Percentiles rank a stretch among this genome's conserved stretches.
Evolutionary conservation across 2,329 filamentous ascomycete species (phyloP).

Genomic region (Pseudonectria foliicola): DNA sequence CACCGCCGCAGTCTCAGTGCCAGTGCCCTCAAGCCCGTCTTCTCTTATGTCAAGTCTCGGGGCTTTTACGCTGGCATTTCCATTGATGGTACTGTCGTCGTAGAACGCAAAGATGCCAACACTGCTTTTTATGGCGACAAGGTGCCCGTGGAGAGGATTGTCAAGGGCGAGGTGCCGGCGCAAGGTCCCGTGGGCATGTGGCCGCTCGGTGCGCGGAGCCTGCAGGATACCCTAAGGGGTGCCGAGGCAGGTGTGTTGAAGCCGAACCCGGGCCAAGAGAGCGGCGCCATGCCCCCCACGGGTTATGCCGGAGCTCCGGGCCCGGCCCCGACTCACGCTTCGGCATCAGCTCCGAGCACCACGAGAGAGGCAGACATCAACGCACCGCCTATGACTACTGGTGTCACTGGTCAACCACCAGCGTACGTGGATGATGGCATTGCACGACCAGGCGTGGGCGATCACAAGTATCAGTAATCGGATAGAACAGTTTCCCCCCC

Average conservation of each 20-base stretch:
- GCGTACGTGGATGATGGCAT: slow-evolving; percentile 19
- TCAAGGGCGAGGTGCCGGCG: slow-evolving; percentile 33
- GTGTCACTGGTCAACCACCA: slow-evolving; percentile 11
- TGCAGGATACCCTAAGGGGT: slow-evolving; percentile 25
- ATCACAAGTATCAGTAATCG: slow-evolving; percentile 18
- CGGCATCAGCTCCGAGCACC: slow-evolving; percentile 5
- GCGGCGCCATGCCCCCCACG: too few species aligned
- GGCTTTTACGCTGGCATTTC: slow-evolving; percentile 84
- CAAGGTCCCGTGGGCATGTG: slow-evolving; percentile 22
- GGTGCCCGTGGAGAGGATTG: slow-evolving; percentile 39
- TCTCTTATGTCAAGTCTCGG: slow-evolving; percentile 75
- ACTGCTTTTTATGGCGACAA: slow-evolving; percentile 73
- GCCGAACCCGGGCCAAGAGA: slow-evolving; percentile 12
- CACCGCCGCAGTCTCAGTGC: slow-evolving; percentile 24
- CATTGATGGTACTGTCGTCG: slow-evolving; percentile 79
- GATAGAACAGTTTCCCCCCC: too few species aligned
- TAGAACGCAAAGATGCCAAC: slow-evolving; percentile 83
- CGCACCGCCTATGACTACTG: slow-evolving; percentile 1
- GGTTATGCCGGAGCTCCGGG: slow-evolving; percentile 2
- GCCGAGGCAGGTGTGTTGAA: slow-evolving; percentile 24
- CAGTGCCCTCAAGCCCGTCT: slow-evolving; percentile 35
- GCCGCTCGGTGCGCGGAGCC: slow-evolving; percentile 24
- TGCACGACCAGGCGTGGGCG: slow-evolving; percentile 16
- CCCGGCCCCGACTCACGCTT: slow-evolving; percentile 5
- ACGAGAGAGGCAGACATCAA: not conserved